phyloP scores from a whole-genome alignment of 805 yeast genomes.

The Kodamaea laetipori region DNA sequence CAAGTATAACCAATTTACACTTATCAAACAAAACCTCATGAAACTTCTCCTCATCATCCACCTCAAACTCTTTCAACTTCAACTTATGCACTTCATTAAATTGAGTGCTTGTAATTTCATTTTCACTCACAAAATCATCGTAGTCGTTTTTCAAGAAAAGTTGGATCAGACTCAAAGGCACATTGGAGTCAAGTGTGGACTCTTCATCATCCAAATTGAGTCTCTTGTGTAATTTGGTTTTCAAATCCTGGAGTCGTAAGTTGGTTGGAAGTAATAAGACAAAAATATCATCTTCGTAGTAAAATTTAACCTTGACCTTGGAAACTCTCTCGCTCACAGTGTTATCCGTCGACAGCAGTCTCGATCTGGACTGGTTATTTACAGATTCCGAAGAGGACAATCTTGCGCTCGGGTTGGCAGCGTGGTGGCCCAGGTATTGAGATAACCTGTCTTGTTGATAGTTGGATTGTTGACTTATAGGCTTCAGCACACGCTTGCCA shows the following conservation, averaged over 20 bases:
- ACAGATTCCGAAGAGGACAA: slow-evolving; percentile 32
- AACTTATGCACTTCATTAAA: slow-evolving; percentile 29
- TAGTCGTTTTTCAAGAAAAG: slow-evolving; percentile 44
- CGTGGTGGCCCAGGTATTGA: slow-evolving; percentile 46
- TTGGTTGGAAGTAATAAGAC: slow-evolving; percentile 59
- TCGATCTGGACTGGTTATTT: slow-evolving; percentile 11
- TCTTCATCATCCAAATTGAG: slow-evolving; percentile 32
- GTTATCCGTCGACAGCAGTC: slow-evolving; percentile 15
- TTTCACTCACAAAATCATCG: slow-evolving; percentile 40
- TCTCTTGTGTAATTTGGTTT: slow-evolving; percentile 53
- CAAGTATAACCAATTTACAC: slow-evolving; percentile 42
- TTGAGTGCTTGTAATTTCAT: slow-evolving; percentile 27
- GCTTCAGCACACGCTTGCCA: slow-evolving; percentile 31
- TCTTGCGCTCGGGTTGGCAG: slow-evolving; percentile 15
- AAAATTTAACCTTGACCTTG: slow-evolving; percentile 69
- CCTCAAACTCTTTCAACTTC: slow-evolving; percentile 36
- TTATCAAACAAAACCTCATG: slow-evolving; percentile 44
- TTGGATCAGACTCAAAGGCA: slow-evolving; percentile 25
- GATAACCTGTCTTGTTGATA: slow-evolving; percentile 56
- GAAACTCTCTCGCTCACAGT: slow-evolving; percentile 18
- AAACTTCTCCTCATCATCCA: slow-evolving; percentile 42
- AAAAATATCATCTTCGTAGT: slow-evolving; percentile 78
- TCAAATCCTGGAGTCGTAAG: slow-evolving; percentile 51
- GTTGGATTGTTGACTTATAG: slow-evolving; percentile 40
- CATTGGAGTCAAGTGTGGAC: slow-evolving; percentile 9